Evolutionary conservation across 768 basidiomycete genomes (phyloP), one percentile per base, ranked within the genome.

Genomic region (Rhizopogon rudus): DNA sequence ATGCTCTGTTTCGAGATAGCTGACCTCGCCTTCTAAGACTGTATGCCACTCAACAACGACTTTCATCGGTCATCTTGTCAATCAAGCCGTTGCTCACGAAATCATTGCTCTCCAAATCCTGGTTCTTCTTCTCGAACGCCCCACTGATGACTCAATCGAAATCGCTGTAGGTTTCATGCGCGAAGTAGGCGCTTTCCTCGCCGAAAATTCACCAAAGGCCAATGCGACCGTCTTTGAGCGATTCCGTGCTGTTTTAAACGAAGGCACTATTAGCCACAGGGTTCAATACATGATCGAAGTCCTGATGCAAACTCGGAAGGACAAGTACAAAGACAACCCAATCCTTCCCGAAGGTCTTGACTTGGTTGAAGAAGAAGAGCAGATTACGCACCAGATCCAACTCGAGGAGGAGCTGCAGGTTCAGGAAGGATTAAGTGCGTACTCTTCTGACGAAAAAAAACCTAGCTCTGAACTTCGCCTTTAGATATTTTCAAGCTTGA

Each of bases 201-300:
- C 86, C 0, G 96, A 98, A 76, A 91, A 93, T 67, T 88, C 91
- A 2, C 93, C 96, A 25, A 95, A 95, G 68, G 94, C 92, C 59
- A 97, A 93, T 64, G 88, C 91, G n/a, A 86, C 86, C 39, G 88
- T 97, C 37, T 98, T 87, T 67, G 97, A 98, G 69, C 90, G 95
- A 22, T 98, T 98, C 83, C 88, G 97, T 44, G 92, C 93, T 1
- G 93, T 98, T 8, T 76, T 99, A 35, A 97, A 98, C 71, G 97
- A 98, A 70, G 93, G 93, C 25, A 76, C 81, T 43, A 96, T 99
- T 70, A 94, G 91, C 65, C 94, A 98, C 63, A 85, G 97, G 62
- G 92, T 96, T 29, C 97, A 98, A 67, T 99, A 98, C 73, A 98
- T 98, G 97, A 93, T 99, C 62, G 97, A 98, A 73, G 97, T 98